Percentiles rank a stretch among this genome's conserved stretches.
Evolutionary conservation across 2,329 filamentous ascomycete genomes (phyloP).

Genomic region (Trematosphaeria pertusa): DNA sequence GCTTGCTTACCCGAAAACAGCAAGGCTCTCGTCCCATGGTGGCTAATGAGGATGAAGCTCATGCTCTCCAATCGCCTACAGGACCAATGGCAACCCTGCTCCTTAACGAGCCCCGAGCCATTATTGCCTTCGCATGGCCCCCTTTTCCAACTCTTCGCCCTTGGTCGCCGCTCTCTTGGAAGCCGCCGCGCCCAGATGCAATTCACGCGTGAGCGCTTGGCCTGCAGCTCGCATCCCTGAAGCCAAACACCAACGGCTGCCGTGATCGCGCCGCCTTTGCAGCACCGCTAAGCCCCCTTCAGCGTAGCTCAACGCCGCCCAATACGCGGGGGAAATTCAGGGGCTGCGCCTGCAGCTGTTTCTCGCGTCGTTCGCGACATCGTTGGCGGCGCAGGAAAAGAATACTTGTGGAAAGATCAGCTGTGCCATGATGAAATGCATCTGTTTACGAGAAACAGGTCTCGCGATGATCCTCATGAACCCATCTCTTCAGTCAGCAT

Average conservation of each 20-base stretch:
- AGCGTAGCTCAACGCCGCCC: conserved; percentile 27
- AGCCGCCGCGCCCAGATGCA: too few relatives aligned
- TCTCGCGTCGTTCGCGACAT: neutral
- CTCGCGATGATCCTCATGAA: too few relatives aligned
- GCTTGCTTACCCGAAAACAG: conserved; percentile 16
- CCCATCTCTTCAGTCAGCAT: too few relatives aligned
- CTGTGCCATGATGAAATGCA: neutral
- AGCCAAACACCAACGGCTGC: conserved; percentile 31
- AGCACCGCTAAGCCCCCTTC: conserved; percentile 20
- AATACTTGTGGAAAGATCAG: neutral
- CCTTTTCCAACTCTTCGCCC: too few relatives aligned
- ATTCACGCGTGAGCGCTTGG: conserved; percentile 18
- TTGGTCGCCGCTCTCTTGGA: too few relatives aligned
- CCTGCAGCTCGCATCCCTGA: neutral
- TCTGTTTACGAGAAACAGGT: neutral
- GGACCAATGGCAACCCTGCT: conserved; percentile 20
- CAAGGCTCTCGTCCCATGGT: conserved; percentile 8
- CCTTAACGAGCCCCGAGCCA: conserved; percentile 10
- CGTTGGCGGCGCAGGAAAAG: neutral
- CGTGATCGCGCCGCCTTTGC: conserved; percentile 10
- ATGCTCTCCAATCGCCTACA: conserved; percentile 30
- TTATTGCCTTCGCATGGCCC: conserved; percentile 14
- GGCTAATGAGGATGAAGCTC: conserved; percentile 27
- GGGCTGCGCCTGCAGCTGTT: conserved; percentile 18
- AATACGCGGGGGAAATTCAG: conserved; percentile 48